These are phyloP conservation scores for Scortechinia acanthostroma DNA, from an alignment of 2,329 filamentous ascomycete genomes.

Conservation along the genomic window DNA sequence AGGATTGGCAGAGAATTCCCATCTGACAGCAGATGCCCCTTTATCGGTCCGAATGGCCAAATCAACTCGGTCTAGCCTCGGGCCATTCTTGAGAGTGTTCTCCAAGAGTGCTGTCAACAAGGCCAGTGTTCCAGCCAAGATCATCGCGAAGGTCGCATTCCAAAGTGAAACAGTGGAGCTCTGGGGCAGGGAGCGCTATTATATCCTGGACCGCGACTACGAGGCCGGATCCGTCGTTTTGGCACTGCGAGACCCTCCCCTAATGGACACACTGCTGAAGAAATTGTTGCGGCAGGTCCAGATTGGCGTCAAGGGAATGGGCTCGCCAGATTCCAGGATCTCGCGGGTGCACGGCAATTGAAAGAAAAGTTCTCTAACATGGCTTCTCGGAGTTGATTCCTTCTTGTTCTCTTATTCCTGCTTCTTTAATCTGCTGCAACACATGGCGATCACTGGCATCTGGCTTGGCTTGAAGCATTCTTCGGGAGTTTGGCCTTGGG, in stretches of 20 bases:
- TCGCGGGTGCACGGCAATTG: no score
- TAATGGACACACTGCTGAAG: background rate
- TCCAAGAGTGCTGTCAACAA: constrained; percentile 23
- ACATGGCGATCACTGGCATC: no score
- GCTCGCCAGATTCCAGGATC: no score
- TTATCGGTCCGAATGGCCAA: constrained; percentile 6
- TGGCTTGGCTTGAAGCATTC: no score
- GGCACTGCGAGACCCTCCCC: constrained; percentile 13
- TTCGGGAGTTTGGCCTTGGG: no score
- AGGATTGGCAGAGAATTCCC: constrained; percentile 14
- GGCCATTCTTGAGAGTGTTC: constrained; percentile 10
- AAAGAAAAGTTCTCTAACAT: no score
- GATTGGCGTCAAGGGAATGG: no score
- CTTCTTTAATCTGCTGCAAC: no score
- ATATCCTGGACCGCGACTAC: constrained; percentile 20
- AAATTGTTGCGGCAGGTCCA: background rate
- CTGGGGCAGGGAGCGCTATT: constrained; percentile 17
- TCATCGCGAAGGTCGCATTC: constrained; percentile 23
- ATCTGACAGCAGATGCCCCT: no score
- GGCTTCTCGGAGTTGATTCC: no score
- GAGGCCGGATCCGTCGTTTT: constrained; percentile 22
- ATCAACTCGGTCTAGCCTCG: background rate
- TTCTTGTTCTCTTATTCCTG: no score
- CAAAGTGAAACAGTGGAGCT: constrained; percentile 17
- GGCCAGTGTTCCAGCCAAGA: no score